Evolutionary conservation across 225 moss, liverwort and hornwort genomes (phyloP).

Genomic region (Marchantia polymorpha): DNA sequence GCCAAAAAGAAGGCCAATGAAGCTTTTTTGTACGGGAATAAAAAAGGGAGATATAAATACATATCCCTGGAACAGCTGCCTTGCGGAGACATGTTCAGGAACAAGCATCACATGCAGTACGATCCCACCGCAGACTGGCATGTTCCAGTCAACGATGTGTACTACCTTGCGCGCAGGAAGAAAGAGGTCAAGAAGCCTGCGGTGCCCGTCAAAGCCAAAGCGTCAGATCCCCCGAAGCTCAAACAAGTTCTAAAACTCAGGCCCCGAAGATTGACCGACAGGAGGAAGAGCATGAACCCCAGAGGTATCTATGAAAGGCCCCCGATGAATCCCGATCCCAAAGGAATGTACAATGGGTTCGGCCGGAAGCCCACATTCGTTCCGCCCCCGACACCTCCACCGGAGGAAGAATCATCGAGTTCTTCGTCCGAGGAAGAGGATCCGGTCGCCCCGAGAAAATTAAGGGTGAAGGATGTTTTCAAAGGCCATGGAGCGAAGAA

Average conservation of each 20-base stretch:
- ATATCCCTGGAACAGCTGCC: constrained; percentile 16
- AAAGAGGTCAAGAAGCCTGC: neutral
- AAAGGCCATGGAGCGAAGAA: constrained; percentile 5
- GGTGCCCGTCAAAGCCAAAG: neutral
- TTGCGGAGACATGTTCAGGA: constrained; percentile 19
- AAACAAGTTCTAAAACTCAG: constrained; percentile 5
- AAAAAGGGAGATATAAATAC: constrained; percentile 13
- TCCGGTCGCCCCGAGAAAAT: neutral
- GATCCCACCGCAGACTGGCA: constrained; percentile 17
- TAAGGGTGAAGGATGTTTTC: constrained; percentile 12
- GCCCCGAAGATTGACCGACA: constrained; percentile 6
- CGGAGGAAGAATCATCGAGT: neutral
- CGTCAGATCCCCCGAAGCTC: neutral
- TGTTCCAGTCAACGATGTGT: constrained; percentile 15
- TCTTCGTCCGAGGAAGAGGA: neutral
- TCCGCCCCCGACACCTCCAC: neutral
- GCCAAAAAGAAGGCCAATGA: neutral
- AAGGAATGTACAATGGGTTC: constrained; percentile 19
- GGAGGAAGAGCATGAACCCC: constrained; percentile 22
- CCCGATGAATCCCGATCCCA: constrained; percentile 21
- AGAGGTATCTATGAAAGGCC: constrained; percentile 13
- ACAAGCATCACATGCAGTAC: constrained; percentile 26
- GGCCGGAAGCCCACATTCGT: constrained; percentile 10
- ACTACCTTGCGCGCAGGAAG: constrained; percentile 1
- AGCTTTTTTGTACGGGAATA: neutral